Conservation (phyloP, 257 asterid species). For the Capsicum baccatum region DNA sequence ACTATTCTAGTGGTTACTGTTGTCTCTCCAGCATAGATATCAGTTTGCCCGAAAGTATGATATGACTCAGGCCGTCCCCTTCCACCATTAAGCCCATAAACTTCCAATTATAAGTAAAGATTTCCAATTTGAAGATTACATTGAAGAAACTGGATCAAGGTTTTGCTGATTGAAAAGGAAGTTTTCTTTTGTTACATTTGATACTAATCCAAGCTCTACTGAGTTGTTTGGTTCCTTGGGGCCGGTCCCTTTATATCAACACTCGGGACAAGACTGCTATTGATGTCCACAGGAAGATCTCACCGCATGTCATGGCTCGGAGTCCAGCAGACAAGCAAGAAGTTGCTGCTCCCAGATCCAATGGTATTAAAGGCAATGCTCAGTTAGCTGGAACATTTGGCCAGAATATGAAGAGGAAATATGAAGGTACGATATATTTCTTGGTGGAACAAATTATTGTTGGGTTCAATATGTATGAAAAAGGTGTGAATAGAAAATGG, state of each 20-base stretch:
- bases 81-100: neutral
- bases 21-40: neutral
- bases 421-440: constrained; percentile 23
- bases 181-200: constrained; percentile 27
- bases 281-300: neutral
- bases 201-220: constrained; percentile 9
- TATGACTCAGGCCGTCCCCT: constrained; percentile 29
- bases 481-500: no score
- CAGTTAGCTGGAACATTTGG: constrained; percentile 20
- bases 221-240: constrained; percentile 28
- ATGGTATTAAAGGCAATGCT: neutral
- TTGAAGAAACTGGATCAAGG: constrained; percentile 8
- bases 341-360: neutral
- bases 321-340: constrained; percentile 3
- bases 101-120: neutral
- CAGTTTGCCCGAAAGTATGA: constrained; percentile 31
- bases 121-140: neutral
- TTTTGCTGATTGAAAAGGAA: neutral
- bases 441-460: neutral
- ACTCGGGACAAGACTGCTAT: neutral
- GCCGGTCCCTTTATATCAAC: neutral
- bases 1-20: no score
- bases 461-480: no score
- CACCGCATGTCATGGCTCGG: neutral
- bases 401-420: constrained; percentile 24